A percentile compares a stretch with the other conserved stretches of the same genome.
Evolutionary conservation across 495 filamentous ascomycete species (phyloP).

Genomic region (Penicillium antarcticum): DNA sequence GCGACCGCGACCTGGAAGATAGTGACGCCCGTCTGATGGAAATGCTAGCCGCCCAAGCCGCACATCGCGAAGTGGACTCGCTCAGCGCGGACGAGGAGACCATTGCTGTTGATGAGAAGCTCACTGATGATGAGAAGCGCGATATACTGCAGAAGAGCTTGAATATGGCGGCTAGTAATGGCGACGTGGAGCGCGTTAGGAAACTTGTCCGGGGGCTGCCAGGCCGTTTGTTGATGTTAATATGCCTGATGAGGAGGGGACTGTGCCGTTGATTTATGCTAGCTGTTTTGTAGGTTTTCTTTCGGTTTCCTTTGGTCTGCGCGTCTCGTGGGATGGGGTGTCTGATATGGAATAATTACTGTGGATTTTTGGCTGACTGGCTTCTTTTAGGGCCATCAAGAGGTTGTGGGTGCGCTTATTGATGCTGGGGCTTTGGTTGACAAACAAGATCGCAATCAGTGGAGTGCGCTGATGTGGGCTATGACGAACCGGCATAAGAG

Average conservation of each 20-base stretch:
- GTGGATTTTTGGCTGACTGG: constrained; percentile 7
- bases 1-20: constrained; percentile 57
- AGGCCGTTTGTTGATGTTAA: constrained; percentile 82
- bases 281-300: constrained; percentile 86
- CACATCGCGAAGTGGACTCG: constrained; percentile 68
- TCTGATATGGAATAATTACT: too few relatives aligned
- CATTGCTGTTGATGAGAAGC: constrained; percentile 66
- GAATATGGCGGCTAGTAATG: constrained; percentile 96
- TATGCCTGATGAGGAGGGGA: constrained; percentile 89
- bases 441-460: constrained; percentile 90
- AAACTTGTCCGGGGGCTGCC: constrained; percentile 74
- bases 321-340: too few relatives aligned
- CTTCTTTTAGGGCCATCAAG: constrained; percentile 73
- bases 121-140: constrained; percentile 74
- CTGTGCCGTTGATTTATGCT: constrained; percentile 92
- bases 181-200: constrained; percentile 77
- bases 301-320: not conserved
- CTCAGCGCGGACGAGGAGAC: constrained; percentile 74
- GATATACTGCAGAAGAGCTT: constrained; percentile 79
- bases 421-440: constrained; percentile 88
- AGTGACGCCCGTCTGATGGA: constrained; percentile 86
- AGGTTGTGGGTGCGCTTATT: constrained; percentile 79
- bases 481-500: constrained; percentile 98
- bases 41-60: constrained; percentile 93
- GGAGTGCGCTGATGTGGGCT: constrained; percentile 99